phyloP scores from a whole-genome alignment of 2,329 filamentous ascomycete genomes.

The Talaromyces sp. region DNA sequence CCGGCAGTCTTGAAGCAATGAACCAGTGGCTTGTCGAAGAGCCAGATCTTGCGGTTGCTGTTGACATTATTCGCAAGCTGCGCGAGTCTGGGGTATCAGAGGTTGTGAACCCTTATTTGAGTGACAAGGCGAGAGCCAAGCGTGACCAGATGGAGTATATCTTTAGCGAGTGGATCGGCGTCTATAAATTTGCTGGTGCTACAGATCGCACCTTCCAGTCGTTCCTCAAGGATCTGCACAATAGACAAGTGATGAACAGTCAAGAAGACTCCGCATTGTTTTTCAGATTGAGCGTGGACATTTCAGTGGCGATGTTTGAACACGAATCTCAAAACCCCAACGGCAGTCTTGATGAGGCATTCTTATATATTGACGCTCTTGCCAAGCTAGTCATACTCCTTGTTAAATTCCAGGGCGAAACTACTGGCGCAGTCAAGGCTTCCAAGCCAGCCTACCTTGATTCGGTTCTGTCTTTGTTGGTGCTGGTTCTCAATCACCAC shows the following conservation, averaged over 20 bases:
- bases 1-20: slow-evolving; percentile 74
- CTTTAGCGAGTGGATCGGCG: slow-evolving; percentile 90
- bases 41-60: slow-evolving; percentile 60
- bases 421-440: slow-evolving; percentile 55
- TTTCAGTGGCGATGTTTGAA: slow-evolving; percentile 75
- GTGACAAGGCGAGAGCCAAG: slow-evolving; percentile 57
- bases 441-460: slow-evolving; percentile 71
- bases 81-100: slow-evolving; percentile 55
- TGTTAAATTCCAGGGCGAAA: slow-evolving; percentile 66
- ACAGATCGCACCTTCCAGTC: slow-evolving; percentile 68
- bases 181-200: slow-evolving; percentile 73
- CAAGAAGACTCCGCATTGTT: slow-evolving; percentile 77
- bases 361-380: slow-evolving; percentile 71
- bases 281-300: slow-evolving; percentile 75
- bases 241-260: slow-evolving; percentile 66
- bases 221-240: slow-evolving; percentile 82
- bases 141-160: slow-evolving; percentile 89
- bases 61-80: slow-evolving; percentile 67
- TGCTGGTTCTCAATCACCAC: slow-evolving; percentile 81
- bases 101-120: slow-evolving; percentile 53
- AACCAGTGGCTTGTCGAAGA: slow-evolving; percentile 79
- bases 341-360: slow-evolving; percentile 59
- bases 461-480: slow-evolving; percentile 70
- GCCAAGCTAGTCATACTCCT: slow-evolving; percentile 75
- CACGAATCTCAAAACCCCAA: slow-evolving; percentile 60